Evolutionary conservation across 2,329 filamentous ascomycete species (phyloP), one percentile per base, ranked within the genome.

Genomic region (Curvularia hawaiiensis): DNA sequence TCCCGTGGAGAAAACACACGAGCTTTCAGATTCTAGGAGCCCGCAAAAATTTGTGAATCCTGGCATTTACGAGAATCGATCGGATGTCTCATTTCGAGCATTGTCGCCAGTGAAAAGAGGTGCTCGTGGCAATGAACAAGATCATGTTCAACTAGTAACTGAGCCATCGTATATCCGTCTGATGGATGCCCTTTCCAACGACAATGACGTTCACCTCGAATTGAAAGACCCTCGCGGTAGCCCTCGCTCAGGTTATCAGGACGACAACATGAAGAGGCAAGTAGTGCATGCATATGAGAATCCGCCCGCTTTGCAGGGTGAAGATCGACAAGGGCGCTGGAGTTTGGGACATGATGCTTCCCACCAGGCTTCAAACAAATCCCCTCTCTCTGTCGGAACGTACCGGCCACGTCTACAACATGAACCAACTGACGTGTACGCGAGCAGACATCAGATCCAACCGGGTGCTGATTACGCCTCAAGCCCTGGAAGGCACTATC

Each of bases 151-250:
- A 22, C 43, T 70, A 11, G 66, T 69, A 16, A 59, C 45, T 12
- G 69, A 64, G 28, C 66, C 60, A 4, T 75, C 72, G 1, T 75
- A 75, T 39, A 67, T 73, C 12, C 65, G 59, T 22, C 62, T 75
- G 1, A 68, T 75, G 64, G 72, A 75, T 54, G 65, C 61, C 0
- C 54, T 75, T 8, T 67, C 66, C 12, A 51, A 44, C 16, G 65
- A 70, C 20, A 59, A 50, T 11, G 62, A 56, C 7, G 51, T 74
- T 8, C 62, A 75, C 9, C 39, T 74, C 2, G 66, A 63, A 1
- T 52, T 74, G 7, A 66, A 62, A 38, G 72, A 74, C 47, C 72
- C 72, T n/a, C 67, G 71, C 28, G 30, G 56, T 11, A 53, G 20
- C 8, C 9, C 31, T 8, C n/a, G 33, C 3, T 43, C n/a, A 20